phyloP scores from a whole-genome alignment of 305 asterid species.

The Fraxinus platypoda region DNA sequence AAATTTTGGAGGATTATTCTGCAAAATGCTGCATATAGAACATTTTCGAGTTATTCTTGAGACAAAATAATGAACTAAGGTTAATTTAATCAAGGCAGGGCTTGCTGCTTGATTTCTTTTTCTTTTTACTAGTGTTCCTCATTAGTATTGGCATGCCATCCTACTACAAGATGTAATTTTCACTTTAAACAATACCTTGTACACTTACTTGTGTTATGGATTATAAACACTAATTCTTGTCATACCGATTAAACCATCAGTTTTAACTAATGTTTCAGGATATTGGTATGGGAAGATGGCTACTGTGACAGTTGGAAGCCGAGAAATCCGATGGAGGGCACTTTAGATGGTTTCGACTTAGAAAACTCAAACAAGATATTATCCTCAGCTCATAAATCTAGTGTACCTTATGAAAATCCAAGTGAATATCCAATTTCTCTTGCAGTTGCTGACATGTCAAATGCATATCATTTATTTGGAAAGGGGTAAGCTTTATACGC shows the following conservation, averaged over 20 bases:
- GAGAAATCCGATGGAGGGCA: constrained; percentile 31
- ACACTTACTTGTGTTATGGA: background rate
- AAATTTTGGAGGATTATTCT: background rate
- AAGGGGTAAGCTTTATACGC: constrained; percentile 52
- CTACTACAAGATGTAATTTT: background rate
- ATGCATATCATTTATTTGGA: constrained; percentile 55
- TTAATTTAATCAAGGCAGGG: background rate
- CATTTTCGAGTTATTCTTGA: background rate
- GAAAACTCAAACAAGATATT: constrained; percentile 33
- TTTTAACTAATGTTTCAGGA: constrained; percentile 48
- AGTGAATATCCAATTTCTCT: constrained; percentile 41
- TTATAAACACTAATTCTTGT: constrained; percentile 9
- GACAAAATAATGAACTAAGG: background rate
- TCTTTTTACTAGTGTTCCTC: background rate
- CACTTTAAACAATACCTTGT: background rate
- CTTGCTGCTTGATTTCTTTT: background rate
- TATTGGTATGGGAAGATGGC: constrained; percentile 87
- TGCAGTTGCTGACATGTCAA: constrained; percentile 72
- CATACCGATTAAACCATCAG: background rate
- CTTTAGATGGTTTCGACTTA: constrained; percentile 30
- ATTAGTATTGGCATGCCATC: background rate
- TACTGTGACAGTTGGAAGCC: constrained; percentile 43
- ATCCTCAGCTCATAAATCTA: constrained; percentile 23
- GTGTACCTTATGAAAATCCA: constrained; percentile 34
- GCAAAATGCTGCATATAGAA: background rate